Base-by-base conservation (phyloP, 2,329 filamentous ascomycete genomes). In the Colletotrichum somersetense region DNA sequence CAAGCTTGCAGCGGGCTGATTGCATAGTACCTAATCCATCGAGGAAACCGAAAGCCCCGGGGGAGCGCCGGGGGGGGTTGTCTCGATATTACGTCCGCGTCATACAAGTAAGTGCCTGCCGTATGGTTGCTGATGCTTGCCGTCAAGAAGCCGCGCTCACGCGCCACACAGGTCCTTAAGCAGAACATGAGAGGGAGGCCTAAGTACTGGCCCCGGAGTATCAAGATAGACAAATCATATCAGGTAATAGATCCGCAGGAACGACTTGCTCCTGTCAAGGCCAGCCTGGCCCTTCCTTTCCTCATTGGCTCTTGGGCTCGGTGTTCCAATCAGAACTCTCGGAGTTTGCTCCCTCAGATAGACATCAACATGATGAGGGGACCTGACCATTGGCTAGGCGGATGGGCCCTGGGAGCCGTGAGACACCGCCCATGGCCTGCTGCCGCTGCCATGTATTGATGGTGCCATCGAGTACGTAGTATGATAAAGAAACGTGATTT, bases 401-500 rank as follows among this genome's bases (percentile, higher is more conserved):
- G 14, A 42, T 38, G 57, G 55, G 44, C 56, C 12, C 16, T 30
- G 42, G 35, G 30, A 42, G 57, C 35, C 35, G 26, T 38, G 42
- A 46, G 46, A 53, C 59, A 46, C 66, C 38, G 48, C 8, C 38
- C 46, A 69, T 46, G 64, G 42, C 58, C 62, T 64, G 40, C 46
- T 56, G 12, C 46, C 58, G 11, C 55, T 38, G 20, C 8, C 40
- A 35, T 40, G 30, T 55, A 56, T 50, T 40, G 53, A 69, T 64
- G 6, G 58, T 66, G 48, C 7, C 35, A 35, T 35, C 26, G 26
- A 26, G 26, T 26, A 26, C 1, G 26, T 10, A 35, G n/a, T 42
- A 16, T n/a, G 5, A 33, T 18, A 38, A 61, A 7, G 5, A 3
- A 1, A 12, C 12, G 38, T 5, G 10, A 1, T 30, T 42, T 35